Conservation (phyloP, 305 asterid genomes). For the Fraxinus floribunda region DNA sequence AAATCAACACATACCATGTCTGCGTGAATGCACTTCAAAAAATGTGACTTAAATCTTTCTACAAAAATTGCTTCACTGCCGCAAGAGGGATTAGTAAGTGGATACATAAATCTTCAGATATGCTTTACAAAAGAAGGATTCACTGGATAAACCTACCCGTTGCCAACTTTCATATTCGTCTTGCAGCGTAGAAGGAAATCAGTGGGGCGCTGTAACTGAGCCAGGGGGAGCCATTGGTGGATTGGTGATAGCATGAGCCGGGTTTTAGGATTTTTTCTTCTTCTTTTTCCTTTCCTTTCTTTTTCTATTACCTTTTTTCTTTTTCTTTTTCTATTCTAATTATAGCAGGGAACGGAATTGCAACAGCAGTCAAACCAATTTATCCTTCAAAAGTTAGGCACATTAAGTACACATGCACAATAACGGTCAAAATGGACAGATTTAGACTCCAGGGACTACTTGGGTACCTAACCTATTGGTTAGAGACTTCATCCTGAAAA, state of each 20-base stretch:
- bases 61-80: background rate
- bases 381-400: background rate
- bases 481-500: background rate
- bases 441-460: background rate
- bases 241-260: background rate
- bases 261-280: background rate
- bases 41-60: background rate
- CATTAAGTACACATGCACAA: background rate
- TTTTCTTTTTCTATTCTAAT: background rate
- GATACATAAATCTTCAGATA: slow-evolving; percentile 13
- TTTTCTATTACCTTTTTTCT: background rate
- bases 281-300: background rate
- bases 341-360: background rate
- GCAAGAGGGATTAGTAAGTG: slow-evolving; percentile 13
- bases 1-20: slow-evolving; percentile 31
- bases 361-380: background rate
- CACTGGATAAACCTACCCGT: slow-evolving; percentile 18
- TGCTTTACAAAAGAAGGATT: background rate
- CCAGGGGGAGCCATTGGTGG: background rate
- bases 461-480: background rate
- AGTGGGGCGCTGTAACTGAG: background rate
- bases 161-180: slow-evolving; percentile 37
- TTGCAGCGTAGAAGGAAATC: background rate
- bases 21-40: slow-evolving; percentile 17
- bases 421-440: background rate